Base-by-base conservation (phyloP, 169 alveolate species). In the Cystoisospora suis region DNA sequence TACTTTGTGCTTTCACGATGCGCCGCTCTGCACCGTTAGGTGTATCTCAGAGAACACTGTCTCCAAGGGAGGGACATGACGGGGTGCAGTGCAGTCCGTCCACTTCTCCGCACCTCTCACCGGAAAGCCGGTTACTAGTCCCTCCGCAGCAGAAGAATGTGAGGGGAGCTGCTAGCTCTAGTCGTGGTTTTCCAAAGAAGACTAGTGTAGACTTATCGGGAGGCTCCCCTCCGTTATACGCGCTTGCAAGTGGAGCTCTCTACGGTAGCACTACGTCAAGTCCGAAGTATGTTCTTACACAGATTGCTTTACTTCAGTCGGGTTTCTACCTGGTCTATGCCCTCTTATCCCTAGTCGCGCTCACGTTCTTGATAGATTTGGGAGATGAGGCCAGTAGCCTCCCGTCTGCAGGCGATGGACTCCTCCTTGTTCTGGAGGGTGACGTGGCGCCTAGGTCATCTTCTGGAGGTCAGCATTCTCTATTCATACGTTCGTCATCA, bases 281-380 rank as follows among this genome's bases (percentile, higher is more conserved):
- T 4, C 56, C 83, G 7, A 72, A 72, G 27, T 72, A 38, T 38
- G 83, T 72, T 29, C 46, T 40, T 34, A 72, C 83, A 9, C 83
- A 72, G 83, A 34, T 72, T 17, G 23, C 32, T 38, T 46, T 72
- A 0, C 53, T 72, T 2, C 83, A 38, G 58, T 72, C 83, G 7
- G 47, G 58, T 17, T 72, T 72, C 53, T 72, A 72, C 53, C 23
- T 72, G 15, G 58, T 72, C 47, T 72, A 72, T 40, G 83, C 83
- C 27, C 83, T 72, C 32, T 1, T 72, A 5, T n/a, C 56, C 27
- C 53, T 72, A 46, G 83, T 34, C 83, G 83, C 83, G 20, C 53
- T 72, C 58, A 40, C 56, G 5, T 72, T 38, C 32, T 34, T 38
- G 15, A 38, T 6, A 17, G 83, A 40, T 3, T 38, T 29, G 34